These are phyloP conservation scores for Aspergillus oerlinghausenensis DNA, from an alignment of 2,329 filamentous ascomycete genomes.

Conservation along the genomic window DNA sequence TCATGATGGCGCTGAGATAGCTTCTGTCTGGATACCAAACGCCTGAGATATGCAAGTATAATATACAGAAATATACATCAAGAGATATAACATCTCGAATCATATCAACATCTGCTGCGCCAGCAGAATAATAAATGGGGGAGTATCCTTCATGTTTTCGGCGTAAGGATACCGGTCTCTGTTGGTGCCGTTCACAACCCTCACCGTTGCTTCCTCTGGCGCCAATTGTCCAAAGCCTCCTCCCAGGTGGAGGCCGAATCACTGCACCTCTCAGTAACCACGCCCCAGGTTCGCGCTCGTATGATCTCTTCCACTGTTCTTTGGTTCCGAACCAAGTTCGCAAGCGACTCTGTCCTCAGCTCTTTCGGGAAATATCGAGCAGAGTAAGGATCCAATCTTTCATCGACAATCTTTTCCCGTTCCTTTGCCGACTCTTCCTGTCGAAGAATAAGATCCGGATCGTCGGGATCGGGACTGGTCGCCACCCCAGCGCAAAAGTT, in stretches of 20 bases:
- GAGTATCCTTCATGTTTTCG: background rate
- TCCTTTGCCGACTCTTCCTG: constrained; percentile 67
- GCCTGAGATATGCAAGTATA: constrained; percentile 10
- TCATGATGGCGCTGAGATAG: background rate
- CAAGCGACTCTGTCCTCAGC: constrained; percentile 73
- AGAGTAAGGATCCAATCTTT: constrained; percentile 88
- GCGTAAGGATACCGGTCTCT: background rate
- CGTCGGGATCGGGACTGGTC: constrained; percentile 78
- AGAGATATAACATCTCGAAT: constrained; percentile 1
- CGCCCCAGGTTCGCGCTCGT: constrained; percentile 72
- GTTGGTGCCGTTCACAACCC: background rate
- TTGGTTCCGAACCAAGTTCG: constrained; percentile 62
- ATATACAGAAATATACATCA: constrained; percentile 8
- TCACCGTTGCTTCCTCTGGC: constrained; percentile 32
- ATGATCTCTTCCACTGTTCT: constrained; percentile 75
- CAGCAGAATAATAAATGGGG: background rate
- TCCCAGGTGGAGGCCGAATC: constrained; percentile 59
- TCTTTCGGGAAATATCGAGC: constrained; percentile 72
- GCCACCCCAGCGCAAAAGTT: constrained; percentile 88
- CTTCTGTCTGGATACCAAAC: background rate
- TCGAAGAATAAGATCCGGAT: constrained; percentile 68
- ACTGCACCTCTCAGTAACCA: constrained; percentile 71
- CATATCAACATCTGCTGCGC: background rate
- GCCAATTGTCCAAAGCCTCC: constrained; percentile 61
- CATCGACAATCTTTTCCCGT: constrained; percentile 72